Evolutionary conservation across 371 early-diverging fungal species (phyloP).

Genomic region (Actinomucor elegans): DNA sequence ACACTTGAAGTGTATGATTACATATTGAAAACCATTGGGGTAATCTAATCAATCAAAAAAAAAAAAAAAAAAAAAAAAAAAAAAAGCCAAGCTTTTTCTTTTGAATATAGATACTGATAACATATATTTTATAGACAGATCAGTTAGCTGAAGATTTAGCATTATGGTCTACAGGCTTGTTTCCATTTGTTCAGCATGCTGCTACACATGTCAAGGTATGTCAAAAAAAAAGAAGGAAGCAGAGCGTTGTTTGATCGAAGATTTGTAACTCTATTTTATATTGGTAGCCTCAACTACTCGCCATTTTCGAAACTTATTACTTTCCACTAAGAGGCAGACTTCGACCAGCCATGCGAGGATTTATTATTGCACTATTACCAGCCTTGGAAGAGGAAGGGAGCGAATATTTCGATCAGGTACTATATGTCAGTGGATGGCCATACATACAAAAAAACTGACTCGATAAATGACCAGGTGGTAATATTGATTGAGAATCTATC

Average conservation of each 20-base stretch:
- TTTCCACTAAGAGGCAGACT: slow-evolving; percentile 71
- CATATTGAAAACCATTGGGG: slow-evolving; percentile 85
- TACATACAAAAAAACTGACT: too few relatives aligned
- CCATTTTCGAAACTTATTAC: slow-evolving; percentile 73
- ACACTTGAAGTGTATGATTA: slow-evolving; percentile 89
- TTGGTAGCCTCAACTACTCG: slow-evolving; percentile 75
- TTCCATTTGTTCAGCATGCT: slow-evolving; percentile 89
- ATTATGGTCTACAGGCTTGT: slow-evolving; percentile 88
- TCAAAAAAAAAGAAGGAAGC: neutral
- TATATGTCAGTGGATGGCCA: too few relatives aligned
- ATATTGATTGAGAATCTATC: slow-evolving; percentile 69
- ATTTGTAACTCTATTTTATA: neutral
- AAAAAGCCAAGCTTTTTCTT: too few relatives aligned
- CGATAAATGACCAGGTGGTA: too few relatives aligned
- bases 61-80: too few relatives aligned
- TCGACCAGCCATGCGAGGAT: slow-evolving; percentile 75
- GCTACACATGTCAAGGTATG: slow-evolving; percentile 80
- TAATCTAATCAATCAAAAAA: slow-evolving; percentile 20
- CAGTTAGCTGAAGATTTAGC: slow-evolving; percentile 81
- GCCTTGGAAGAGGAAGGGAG: slow-evolving; percentile 90
- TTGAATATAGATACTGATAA: too few relatives aligned
- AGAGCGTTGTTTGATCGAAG: too few relatives aligned
- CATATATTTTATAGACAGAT: slow-evolving; percentile 48
- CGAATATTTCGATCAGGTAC: slow-evolving; percentile 79
- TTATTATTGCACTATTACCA: slow-evolving; percentile 83